Base-by-base conservation (phyloP, 2,329 filamentous ascomycete genomes). In the Aspergillus udagawae region DNA sequence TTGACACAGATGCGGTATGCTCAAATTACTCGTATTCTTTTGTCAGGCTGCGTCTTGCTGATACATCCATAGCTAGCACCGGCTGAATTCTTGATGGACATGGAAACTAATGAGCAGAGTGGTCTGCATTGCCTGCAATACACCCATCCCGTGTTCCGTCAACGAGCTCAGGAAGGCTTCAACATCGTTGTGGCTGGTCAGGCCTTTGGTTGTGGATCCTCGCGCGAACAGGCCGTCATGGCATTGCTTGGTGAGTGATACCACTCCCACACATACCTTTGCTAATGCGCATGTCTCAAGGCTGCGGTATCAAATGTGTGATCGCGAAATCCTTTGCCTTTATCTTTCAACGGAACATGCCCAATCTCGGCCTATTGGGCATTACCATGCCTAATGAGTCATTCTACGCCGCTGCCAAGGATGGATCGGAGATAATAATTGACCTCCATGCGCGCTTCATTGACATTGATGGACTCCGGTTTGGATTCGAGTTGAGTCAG, bases 191-290 rank as follows among this genome's bases (percentile, higher is more conserved):
- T 81, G 0, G 79, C 77, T 0, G 77, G 77, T 0, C 73, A 76
- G 49, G 75, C 70, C 0, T 81, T 82, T 60, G 79, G 79, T 1
- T 74, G 73, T 52, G 79, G 79, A 6, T 79, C 77, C 0, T 79
- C 75, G 9, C 72, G 79, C 0, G 74, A 80, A 60, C 68, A 79
- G 32, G 79, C 79, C 1, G 74, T 77, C 2, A 70, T 64, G 49
- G 76, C 77, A 7, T 65, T 80, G 5, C 59, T 73, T 45, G 75
- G 73, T 65, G 57, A 7, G 42, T 17, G 45, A 52, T 25, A 8
- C 2, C 3, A 21, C 9, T 41, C n/a, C 21, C 2, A 21, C 8
- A 41, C 25, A 3, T 12, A 4, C 27, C 4, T 4, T 9, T 44
- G n/a, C 48, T 25, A 6, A 28, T 3, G 2, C 23, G 23, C 23